These are phyloP conservation scores for Chlorella ohadii DNA, from an alignment of 139 green algal genomes.

Conservation along the genomic window DNA sequence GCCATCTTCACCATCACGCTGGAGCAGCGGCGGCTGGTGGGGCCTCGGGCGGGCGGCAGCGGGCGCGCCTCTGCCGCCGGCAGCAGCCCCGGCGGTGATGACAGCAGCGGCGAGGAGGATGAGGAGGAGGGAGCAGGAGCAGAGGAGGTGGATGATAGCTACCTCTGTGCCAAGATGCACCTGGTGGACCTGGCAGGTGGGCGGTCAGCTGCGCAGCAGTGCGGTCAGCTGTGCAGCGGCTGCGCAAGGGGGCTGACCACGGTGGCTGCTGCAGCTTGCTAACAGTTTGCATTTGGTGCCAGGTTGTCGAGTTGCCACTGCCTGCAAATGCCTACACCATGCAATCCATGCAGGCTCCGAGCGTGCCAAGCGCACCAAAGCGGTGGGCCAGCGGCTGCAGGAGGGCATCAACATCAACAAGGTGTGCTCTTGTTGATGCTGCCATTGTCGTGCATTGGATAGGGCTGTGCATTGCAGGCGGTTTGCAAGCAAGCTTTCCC, in stretches of 20 bases:
- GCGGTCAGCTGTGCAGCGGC: too few relatives aligned
- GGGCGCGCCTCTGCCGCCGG: not conserved
- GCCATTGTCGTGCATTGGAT: too few relatives aligned
- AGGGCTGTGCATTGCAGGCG: too few relatives aligned
- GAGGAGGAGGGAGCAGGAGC: slow-evolving; percentile 52
- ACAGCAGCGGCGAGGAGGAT: slow-evolving; percentile 11
- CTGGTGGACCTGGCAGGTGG: slow-evolving; percentile 78
- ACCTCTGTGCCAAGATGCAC: slow-evolving; percentile 95
- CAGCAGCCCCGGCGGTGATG: not conserved
- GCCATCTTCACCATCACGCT: slow-evolving; percentile 98
- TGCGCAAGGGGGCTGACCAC: too few relatives aligned
- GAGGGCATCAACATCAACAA: slow-evolving; percentile 96
- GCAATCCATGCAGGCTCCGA: slow-evolving; percentile 88
- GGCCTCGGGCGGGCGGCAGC: not conserved
- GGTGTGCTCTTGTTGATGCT: slow-evolving; percentile 19
- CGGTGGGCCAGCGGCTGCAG: slow-evolving; percentile 78
- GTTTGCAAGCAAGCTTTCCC: not conserved
- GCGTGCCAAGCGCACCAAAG: slow-evolving; percentile 93
- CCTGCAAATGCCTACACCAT: too few relatives aligned
- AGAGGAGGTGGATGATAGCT: slow-evolving; percentile 68
- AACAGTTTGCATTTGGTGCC: too few relatives aligned
- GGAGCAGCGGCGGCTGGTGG: slow-evolving; percentile 85
- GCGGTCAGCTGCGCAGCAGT: not conserved
- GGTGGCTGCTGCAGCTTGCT: too few relatives aligned
- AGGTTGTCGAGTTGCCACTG: too few relatives aligned